Base-by-base conservation (phyloP, 176 grass and related monocot species). In the Zoysia japonica region DNA sequence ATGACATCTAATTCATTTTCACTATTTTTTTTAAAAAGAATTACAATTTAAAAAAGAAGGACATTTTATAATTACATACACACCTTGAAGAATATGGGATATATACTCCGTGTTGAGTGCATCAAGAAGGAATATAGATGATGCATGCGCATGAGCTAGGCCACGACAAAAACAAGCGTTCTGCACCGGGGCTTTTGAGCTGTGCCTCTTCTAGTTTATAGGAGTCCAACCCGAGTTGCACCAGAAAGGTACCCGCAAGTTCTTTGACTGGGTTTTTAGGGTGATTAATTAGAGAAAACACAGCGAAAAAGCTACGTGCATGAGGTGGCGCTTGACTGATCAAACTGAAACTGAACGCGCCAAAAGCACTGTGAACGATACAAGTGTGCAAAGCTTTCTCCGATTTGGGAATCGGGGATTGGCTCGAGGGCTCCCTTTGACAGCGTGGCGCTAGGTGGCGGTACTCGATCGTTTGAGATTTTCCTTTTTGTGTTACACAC, bases 141-240 rank as follows among this genome's bases (percentile, higher is more conserved):
- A 28, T 28, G 28, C 28, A 28, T 28, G 28, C 28, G 28, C 28
- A 28, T 28, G 28, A 28, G n/a, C n/a, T 28, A 28, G 28, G 28
- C 28, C 28, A 28, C 28, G 28, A 28, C 28, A 28, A 28, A 28
- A 28, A 28, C 28, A 28, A 28, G 28, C 28, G 28, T 28, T 28
- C 28, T 28, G 28, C 28, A 28, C 28, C 28, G n/a, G 54, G 39
- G 37, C 81, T 80, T 70, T 84, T 80, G 77, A 71, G 70, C 76
- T 71, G 28, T 28, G 28, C 28, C 12, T 60, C 66, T 89, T 77
- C 87, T 89, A 80, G 72, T 89, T 89, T 77, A 89, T 85, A 67
- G 82, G 82, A 89, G 71, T 28, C 68, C 16, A 6, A 14, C 28
- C 28, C 15, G 14, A 73, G 36, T 72, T 64, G 68, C 9, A 70